Conservation (phyloP, 1,284 basidiomycete genomes). For the Fomitopsis palustris region DNA sequence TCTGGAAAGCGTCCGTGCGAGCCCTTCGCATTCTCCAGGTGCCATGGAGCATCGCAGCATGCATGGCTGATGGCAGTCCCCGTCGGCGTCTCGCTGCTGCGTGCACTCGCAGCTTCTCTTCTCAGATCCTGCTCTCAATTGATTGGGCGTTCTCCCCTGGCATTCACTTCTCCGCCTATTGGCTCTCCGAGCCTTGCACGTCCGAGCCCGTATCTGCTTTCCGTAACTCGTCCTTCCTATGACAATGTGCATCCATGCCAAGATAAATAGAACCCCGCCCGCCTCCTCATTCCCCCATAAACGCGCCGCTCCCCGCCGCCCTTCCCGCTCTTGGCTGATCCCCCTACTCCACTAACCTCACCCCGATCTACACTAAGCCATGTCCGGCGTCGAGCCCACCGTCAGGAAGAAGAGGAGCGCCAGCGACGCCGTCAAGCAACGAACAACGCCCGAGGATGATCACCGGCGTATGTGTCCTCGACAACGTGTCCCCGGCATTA, state of each 20-base stretch:
- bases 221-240: constrained; percentile 2
- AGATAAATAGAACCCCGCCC: constrained; percentile 7
- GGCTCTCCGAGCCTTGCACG: neutral
- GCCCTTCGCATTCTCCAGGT: neutral
- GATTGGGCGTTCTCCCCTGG: neutral
- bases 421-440: constrained; percentile 20
- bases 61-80: neutral
- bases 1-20: neutral
- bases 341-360: neutral
- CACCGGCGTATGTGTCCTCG: constrained; percentile 25
- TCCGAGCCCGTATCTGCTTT: constrained; percentile 3
- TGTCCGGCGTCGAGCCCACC: constrained; percentile 23
- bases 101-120: neutral
- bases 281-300: constrained; percentile 1
- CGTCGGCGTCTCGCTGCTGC: neutral
- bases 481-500: neutral
- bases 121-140: neutral
- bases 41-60: neutral
- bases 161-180: constrained; percentile 1
- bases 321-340: constrained; percentile 2
- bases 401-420: constrained; percentile 27
- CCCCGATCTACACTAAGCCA: constrained; percentile 13
- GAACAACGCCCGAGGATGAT: constrained; percentile 28
- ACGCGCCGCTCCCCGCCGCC: neutral
- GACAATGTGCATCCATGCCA: constrained; percentile 5